These are phyloP conservation scores for Bryum argenteum DNA, from an alignment of 225 moss, liverwort and hornwort genomes.

Conservation along the genomic window DNA sequence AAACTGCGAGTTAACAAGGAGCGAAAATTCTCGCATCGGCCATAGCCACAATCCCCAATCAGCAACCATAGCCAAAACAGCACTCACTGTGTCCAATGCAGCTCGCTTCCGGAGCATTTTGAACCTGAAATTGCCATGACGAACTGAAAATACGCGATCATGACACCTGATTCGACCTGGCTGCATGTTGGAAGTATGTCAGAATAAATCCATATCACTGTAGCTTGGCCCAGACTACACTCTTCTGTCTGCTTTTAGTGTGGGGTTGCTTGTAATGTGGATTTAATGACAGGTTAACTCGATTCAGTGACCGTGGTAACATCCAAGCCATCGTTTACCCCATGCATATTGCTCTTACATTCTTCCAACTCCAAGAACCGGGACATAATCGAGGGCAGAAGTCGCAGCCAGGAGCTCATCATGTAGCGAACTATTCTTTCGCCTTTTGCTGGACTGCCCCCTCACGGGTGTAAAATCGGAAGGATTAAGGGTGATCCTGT, in stretches of 20 bases:
- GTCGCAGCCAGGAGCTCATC: too few relatives aligned
- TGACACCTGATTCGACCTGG: not conserved
- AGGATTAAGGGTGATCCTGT: too few relatives aligned
- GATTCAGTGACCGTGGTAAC: too few relatives aligned
- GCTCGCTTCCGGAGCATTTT: not conserved
- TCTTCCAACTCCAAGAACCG: too few relatives aligned
- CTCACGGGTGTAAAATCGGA: too few relatives aligned
- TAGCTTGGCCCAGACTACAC: not conserved
- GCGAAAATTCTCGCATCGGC: not conserved
- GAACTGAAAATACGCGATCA: not conserved
- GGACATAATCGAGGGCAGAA: too few relatives aligned
- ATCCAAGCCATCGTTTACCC: too few relatives aligned
- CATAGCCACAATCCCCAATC: slow-evolving; percentile 10
- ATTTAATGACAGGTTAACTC: too few relatives aligned
- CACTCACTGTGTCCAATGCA: not conserved
- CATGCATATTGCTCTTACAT: too few relatives aligned
- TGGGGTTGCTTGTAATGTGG: not conserved
- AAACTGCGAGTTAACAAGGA: not conserved
- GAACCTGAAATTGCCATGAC: not conserved
- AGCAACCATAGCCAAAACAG: not conserved
- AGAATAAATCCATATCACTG: not conserved
- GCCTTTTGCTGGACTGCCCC: too few relatives aligned
- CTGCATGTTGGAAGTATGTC: not conserved
- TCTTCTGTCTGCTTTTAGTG: not conserved
- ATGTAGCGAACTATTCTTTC: too few relatives aligned